A percentile compares a stretch with the other conserved stretches of the same genome.
Conservation (phyloP, 306 rosid species). For the Amphicarpaea edgeworthii region DNA sequence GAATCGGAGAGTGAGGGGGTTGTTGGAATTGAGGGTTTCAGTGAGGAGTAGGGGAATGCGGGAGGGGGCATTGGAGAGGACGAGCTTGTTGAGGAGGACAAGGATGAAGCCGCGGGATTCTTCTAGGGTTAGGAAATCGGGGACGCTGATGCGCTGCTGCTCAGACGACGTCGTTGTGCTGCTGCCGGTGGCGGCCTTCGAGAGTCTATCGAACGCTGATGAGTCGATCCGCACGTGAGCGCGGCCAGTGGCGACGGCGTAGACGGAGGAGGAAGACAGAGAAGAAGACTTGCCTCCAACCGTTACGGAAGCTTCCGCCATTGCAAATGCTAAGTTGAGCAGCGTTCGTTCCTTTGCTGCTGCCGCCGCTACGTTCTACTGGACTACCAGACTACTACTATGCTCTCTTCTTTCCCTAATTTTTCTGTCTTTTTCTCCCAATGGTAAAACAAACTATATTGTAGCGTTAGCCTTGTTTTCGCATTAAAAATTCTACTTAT, state of each 20-base stretch:
- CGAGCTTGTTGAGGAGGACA: constrained; percentile 75
- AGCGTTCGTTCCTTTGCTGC: neutral
- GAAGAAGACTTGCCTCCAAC: constrained; percentile 84
- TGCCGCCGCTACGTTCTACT: constrained; percentile 10
- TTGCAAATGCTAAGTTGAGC: constrained; percentile 1
- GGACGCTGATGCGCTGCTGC: constrained; percentile 42
- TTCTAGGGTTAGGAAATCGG: constrained; percentile 50
- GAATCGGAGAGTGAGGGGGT: constrained; percentile 15
- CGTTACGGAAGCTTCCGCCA: constrained; percentile 68
- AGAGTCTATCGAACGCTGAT: constrained; percentile 63
- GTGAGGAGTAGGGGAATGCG: constrained; percentile 55
- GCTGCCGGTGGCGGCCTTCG: neutral
- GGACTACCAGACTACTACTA: too few species aligned
- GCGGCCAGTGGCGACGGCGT: constrained; percentile 60
- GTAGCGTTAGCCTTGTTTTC: too few species aligned
- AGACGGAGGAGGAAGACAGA: constrained; percentile 70
- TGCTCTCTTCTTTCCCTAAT: neutral
- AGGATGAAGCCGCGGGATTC: constrained; percentile 63
- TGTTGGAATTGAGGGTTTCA: constrained; percentile 56
- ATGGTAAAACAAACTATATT: too few species aligned
- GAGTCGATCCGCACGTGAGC: constrained; percentile 67
- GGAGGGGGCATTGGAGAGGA: constrained; percentile 46
- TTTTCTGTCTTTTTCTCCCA: neutral
- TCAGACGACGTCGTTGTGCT: too few species aligned
- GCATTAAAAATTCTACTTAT: too few species aligned